phyloP scores from a whole-genome alignment of 2,329 filamentous ascomycete genomes.

The Trichoderma semiorbis region DNA sequence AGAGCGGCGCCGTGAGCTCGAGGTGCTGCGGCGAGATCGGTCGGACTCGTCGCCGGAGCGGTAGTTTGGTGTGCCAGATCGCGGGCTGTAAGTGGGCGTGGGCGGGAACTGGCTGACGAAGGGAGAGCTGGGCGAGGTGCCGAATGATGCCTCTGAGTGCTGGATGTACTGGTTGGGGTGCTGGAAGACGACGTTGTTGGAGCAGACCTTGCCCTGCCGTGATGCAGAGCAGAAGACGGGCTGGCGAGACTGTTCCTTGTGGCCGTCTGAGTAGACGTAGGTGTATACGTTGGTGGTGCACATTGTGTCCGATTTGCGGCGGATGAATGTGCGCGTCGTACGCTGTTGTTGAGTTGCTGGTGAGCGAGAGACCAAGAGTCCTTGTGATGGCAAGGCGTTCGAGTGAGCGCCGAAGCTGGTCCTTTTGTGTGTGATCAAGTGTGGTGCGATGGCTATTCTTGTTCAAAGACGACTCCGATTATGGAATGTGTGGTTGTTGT shows the following conservation, averaged over 20 bases:
- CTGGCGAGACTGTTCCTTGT: constrained; percentile 33
- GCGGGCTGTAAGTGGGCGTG: constrained; percentile 37
- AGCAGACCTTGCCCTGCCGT: constrained; percentile 41
- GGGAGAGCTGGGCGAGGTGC: constrained; percentile 31
- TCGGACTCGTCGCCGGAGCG: constrained; percentile 39
- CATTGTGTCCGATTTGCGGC: constrained; percentile 39
- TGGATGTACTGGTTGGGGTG: constrained; percentile 39
- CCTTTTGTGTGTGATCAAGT: not conserved
- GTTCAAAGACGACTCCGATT: not conserved
- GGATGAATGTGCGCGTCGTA: constrained; percentile 12
- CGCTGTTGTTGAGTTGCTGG: not conserved
- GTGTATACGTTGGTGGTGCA: constrained; percentile 48
- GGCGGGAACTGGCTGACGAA: constrained; percentile 37
- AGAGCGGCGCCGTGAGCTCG: constrained; percentile 32
- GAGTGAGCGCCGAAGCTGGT: not conserved
- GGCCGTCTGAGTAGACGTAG: constrained; percentile 46
- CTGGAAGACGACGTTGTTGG: constrained; percentile 38
- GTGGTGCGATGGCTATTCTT: not conserved
- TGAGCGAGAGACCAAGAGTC: not conserved
- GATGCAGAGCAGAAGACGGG: constrained; percentile 39
- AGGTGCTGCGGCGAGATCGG: constrained; percentile 32
- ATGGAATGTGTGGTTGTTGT: not conserved
- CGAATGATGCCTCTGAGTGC: constrained; percentile 29
- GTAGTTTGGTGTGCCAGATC: constrained; percentile 31
- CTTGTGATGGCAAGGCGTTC: not conserved